These are phyloP conservation scores for Bidens hawaiensis DNA, from an alignment of 140 eudicot species.

Conservation along the genomic window DNA sequence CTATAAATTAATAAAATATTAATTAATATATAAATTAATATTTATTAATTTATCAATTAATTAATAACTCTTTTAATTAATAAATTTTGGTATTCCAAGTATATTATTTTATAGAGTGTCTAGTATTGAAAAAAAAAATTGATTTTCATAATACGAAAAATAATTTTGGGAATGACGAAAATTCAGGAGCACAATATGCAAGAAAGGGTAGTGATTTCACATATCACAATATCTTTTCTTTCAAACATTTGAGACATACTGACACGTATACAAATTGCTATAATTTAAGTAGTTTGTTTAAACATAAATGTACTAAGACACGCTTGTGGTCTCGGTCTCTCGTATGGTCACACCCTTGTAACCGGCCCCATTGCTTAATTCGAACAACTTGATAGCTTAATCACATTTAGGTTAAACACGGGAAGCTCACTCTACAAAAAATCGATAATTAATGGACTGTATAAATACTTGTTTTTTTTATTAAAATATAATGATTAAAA, in stretches of 20 bases:
- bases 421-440: too few relatives aligned
- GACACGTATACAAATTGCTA: not conserved
- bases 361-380: not conserved
- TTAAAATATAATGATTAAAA: too few relatives aligned
- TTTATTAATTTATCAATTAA: too few relatives aligned
- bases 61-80: too few relatives aligned
- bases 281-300: not conserved
- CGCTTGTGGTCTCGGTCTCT: not conserved
- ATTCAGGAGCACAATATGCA: slow-evolving; percentile 12
- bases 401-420: not conserved
- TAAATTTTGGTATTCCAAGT: too few relatives aligned
- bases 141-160: not conserved
- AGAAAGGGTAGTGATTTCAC: slow-evolving; percentile 22
- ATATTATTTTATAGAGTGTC: too few relatives aligned
- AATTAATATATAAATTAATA: too few relatives aligned
- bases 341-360: not conserved
- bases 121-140: not conserved
- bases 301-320: not conserved
- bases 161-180: not conserved
- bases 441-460: too few relatives aligned
- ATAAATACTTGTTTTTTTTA: too few relatives aligned
- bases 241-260: slow-evolving; percentile 1
- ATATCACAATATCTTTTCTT: slow-evolving; percentile 2
- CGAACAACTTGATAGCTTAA: not conserved
- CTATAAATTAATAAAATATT: too few relatives aligned